Percentiles rank a stretch among this genome's conserved stretches.
Conservation (phyloP, 495 filamentous ascomycete genomes). For the Penicillium egyptiacum region DNA sequence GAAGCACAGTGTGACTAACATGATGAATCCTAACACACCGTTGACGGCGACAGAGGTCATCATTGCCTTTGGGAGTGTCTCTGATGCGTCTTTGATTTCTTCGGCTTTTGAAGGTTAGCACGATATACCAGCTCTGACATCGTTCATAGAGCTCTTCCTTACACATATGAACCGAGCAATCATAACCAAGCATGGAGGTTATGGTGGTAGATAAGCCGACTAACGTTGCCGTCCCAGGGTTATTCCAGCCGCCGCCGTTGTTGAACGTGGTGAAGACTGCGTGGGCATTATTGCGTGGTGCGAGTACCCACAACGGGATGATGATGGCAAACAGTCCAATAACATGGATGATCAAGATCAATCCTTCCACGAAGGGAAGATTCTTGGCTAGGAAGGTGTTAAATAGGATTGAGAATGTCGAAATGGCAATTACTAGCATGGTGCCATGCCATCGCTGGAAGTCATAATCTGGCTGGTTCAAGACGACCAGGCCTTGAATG, state of each 20-base stretch:
- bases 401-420: constrained; percentile 51
- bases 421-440: constrained; percentile 54
- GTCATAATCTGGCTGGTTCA: constrained; percentile 48
- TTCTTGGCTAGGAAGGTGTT: constrained; percentile 55
- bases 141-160: constrained; percentile 14
- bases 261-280: constrained; percentile 54
- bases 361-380: constrained; percentile 56
- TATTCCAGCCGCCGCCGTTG: constrained; percentile 58
- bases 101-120: constrained; percentile 41
- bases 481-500: constrained; percentile 58
- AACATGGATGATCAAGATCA: constrained; percentile 61
- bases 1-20: constrained; percentile 54
- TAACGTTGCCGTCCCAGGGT: constrained; percentile 51
- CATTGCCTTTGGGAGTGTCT: constrained; percentile 56
- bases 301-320: constrained; percentile 57
- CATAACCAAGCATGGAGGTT: constrained; percentile 54
- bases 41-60: constrained; percentile 52
- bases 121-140: neutral
- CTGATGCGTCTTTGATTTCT: constrained; percentile 57
- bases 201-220: constrained; percentile 56
- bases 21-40: constrained; percentile 50
- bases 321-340: constrained; percentile 62
- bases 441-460: constrained; percentile 61
- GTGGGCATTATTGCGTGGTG: constrained; percentile 43
- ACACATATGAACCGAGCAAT: constrained; percentile 60